Evolutionary conservation across 1,284 basidiomycete species (phyloP).

Genomic region (Singerocomus inundabilis): DNA sequence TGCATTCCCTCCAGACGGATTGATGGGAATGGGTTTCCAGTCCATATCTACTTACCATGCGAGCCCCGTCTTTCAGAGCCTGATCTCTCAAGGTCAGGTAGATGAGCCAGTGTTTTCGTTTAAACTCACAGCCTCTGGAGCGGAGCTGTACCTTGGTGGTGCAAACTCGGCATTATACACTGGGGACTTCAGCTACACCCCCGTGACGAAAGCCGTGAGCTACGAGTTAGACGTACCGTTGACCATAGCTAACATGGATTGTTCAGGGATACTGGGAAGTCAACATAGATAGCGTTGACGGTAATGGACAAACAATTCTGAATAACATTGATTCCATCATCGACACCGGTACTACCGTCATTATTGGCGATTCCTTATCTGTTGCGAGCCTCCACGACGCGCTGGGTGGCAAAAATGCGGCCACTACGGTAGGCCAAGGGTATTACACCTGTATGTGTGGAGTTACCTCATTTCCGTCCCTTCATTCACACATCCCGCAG

Average conservation of each 20-base stretch:
- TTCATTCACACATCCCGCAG: conserved; percentile 29
- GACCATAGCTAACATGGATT: not conserved
- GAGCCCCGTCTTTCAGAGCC: conserved; percentile 19
- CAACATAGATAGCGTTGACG: conserved; percentile 17
- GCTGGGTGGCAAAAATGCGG: conserved; percentile 11
- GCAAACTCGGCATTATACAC: conserved; percentile 18
- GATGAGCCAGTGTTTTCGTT: conserved; percentile 38
- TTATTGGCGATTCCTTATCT: conserved; percentile 46
- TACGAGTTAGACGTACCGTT: not conserved
- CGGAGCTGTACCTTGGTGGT: conserved; percentile 44
- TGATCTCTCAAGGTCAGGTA: conserved; percentile 24
- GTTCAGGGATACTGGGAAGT: conserved; percentile 33
- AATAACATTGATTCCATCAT: conserved; percentile 33
- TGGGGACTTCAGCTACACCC: conserved; percentile 17
- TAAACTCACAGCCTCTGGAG: conserved; percentile 38
- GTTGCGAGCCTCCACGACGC: conserved; percentile 40
- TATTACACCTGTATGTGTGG: conserved; percentile 16
- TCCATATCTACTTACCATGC: conserved; percentile 11
- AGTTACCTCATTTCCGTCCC: conserved; percentile 10
- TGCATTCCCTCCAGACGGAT: conserved; percentile 19
- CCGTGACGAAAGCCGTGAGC: conserved; percentile 17
- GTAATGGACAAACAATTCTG: conserved; percentile 14
- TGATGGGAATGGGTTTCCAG: conserved; percentile 24
- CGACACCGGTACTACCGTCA: conserved; percentile 46
- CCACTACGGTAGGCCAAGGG: conserved; percentile 2